Conservation (phyloP, 805 yeast species). For the Clavispora vitiphila region DNA sequence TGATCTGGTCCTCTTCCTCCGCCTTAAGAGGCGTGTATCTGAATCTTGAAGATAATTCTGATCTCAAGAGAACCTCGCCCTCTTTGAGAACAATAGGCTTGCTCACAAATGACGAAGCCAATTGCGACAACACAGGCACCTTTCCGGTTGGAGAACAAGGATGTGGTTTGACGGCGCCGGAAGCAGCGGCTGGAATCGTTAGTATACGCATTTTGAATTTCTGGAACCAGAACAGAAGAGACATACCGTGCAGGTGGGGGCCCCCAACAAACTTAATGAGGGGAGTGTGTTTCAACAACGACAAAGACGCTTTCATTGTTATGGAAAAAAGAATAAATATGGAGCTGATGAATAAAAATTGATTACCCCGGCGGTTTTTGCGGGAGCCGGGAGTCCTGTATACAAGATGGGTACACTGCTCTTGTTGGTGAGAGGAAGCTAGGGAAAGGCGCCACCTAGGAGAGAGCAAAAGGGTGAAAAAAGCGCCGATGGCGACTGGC, state of each 20-base stretch:
- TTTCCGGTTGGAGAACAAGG: slow-evolving; percentile 42
- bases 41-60: slow-evolving; percentile 69
- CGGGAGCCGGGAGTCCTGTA: background rate
- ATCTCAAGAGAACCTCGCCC: slow-evolving; percentile 48
- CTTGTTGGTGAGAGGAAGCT: background rate
- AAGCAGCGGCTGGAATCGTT: slow-evolving; percentile 5
- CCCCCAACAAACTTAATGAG: slow-evolving; percentile 86
- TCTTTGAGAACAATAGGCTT: slow-evolving; percentile 38
- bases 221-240: background rate
- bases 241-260: slow-evolving; percentile 42
- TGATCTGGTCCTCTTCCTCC: slow-evolving; percentile 68
- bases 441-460: too few relatives aligned
- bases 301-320: slow-evolving; percentile 29
- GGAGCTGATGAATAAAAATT: background rate
- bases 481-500: too few relatives aligned
- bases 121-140: slow-evolving; percentile 25
- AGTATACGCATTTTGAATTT: background rate
- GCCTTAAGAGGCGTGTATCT: slow-evolving; percentile 61
- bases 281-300: slow-evolving; percentile 49
- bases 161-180: slow-evolving; percentile 21
- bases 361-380: slow-evolving; percentile 2
- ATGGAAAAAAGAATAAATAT: background rate
- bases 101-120: slow-evolving; percentile 17
- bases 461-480: too few relatives aligned
- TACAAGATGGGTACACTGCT: background rate